phyloP scores from a whole-genome alignment of 805 yeast species.

The Ogataea trehaloabstinens region DNA sequence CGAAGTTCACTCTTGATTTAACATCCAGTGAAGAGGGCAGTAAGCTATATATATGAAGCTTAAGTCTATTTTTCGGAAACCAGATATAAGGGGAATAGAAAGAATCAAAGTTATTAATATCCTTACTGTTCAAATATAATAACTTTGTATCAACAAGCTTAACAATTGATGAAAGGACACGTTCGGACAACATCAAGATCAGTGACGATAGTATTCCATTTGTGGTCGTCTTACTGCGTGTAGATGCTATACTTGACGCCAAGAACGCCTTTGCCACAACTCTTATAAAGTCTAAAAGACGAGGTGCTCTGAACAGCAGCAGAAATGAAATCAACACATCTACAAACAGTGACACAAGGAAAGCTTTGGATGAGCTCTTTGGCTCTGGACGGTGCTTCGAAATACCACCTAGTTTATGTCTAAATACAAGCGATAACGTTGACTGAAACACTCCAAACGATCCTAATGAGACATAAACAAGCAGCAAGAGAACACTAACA shows the following conservation, averaged over 20 bases:
- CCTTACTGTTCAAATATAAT: slow-evolving; percentile 5
- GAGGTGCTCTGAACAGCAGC: slow-evolving; percentile 22
- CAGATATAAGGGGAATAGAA: slow-evolving; percentile 14
- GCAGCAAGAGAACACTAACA: slow-evolving; percentile 21
- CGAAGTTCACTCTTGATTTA: slow-evolving; percentile 18
- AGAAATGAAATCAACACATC: slow-evolving; percentile 19
- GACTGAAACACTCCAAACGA: slow-evolving; percentile 26
- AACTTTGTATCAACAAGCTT: slow-evolving; percentile 11
- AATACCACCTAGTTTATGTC: slow-evolving; percentile 23
- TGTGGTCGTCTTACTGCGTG: slow-evolving; percentile 23
- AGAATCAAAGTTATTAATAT: slow-evolving; percentile 3
- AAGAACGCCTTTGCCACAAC: slow-evolving; percentile 33
- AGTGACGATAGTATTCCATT: slow-evolving; percentile 30
- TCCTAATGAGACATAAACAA: slow-evolving; percentile 24
- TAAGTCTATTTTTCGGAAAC: slow-evolving; percentile 22
- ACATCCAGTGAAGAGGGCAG: slow-evolving; percentile 17
- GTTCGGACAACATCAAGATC: slow-evolving; percentile 19
- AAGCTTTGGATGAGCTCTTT: background rate
- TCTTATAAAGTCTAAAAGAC: slow-evolving; percentile 25
- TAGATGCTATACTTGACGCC: slow-evolving; percentile 33
- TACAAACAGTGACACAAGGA: slow-evolving; percentile 7
- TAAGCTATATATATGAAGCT: slow-evolving; percentile 19
- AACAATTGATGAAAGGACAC: slow-evolving; percentile 1
- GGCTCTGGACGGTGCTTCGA: slow-evolving; percentile 6
- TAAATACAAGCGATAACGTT: slow-evolving; percentile 25